Conservation (phyloP, 805 yeast genomes). For the Nakazawaea sp. region DNA sequence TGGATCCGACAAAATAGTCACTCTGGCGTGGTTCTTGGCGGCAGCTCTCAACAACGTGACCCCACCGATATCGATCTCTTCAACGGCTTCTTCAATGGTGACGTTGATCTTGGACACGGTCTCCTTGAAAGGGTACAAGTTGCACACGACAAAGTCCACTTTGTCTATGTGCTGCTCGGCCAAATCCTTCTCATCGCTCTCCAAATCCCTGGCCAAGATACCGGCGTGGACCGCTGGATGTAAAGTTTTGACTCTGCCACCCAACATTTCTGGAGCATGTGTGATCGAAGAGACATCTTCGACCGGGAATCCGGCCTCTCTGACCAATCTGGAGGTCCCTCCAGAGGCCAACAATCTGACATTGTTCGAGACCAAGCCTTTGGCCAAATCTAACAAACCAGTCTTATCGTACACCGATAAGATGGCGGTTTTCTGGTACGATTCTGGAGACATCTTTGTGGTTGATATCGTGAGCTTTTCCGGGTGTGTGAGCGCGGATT, state of each 20-base stretch:
- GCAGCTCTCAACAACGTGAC: conserved; percentile 97
- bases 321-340: conserved; percentile 89
- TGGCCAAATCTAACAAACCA: conserved; percentile 91
- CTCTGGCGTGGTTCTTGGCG: conserved; percentile 96
- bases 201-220: conserved; percentile 90
- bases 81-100: conserved; percentile 95
- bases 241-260: conserved; percentile 96
- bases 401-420: conserved; percentile 97
- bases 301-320: conserved; percentile 97
- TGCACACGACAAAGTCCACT: conserved; percentile 96
- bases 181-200: conserved; percentile 84
- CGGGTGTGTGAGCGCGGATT: no score
- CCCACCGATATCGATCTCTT: conserved; percentile 97
- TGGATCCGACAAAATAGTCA: conserved; percentile 93
- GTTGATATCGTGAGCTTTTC: no score
- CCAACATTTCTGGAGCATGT: conserved; percentile 98
- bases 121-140: conserved; percentile 96
- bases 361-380: conserved; percentile 82
- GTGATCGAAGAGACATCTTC: conserved; percentile 94
- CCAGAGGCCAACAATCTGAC: conserved; percentile 95
- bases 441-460: neutral
- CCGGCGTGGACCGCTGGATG: conserved; percentile 99
- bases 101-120: conserved; percentile 94
- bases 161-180: conserved; percentile 86
- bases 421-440: conserved; percentile 77